Conservation (phyloP, 2,329 filamentous ascomycete genomes). For the Ceratocystis destructans region DNA sequence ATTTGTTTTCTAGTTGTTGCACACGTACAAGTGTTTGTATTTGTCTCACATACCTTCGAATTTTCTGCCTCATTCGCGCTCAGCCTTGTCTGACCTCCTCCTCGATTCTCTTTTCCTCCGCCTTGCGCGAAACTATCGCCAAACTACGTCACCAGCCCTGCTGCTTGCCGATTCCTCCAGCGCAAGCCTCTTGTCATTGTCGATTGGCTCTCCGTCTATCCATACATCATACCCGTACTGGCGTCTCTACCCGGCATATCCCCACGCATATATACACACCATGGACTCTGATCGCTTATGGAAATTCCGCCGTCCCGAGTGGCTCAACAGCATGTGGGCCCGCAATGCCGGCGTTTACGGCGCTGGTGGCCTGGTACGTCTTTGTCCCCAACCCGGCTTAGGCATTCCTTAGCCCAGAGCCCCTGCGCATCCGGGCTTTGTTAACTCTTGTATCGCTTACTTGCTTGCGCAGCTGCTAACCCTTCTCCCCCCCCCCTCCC, state of each 20-base stretch:
- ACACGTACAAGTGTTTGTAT: not conserved
- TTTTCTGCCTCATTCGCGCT: not conserved
- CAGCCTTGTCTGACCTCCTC: not conserved
- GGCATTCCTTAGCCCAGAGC: not conserved
- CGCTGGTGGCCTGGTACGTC: conserved; percentile 48
- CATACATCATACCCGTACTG: not conserved
- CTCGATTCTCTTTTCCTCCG: not conserved
- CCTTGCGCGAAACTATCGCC: not conserved
- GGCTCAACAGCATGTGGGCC: conserved; percentile 50
- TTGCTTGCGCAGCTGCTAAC: not conserved
- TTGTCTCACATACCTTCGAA: not conserved
- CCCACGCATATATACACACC: conserved; percentile 13
- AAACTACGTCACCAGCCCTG: conserved; percentile 15
- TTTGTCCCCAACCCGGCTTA: not conserved
- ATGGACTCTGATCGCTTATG: conserved; percentile 55
- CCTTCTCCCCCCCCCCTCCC: not conserved
- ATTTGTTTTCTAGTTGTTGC: not conserved
- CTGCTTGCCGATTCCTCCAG: not conserved
- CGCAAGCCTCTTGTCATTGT: not conserved
- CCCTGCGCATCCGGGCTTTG: not conserved
- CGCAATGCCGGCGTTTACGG: conserved; percentile 50
- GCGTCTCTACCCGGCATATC: not conserved
- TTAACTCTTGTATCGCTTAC: not conserved
- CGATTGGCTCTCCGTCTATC: not conserved
- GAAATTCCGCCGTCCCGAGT: conserved; percentile 53